phyloP scores from a whole-genome alignment of 768 basidiomycete species.

The Hortiboletus campestris region DNA sequence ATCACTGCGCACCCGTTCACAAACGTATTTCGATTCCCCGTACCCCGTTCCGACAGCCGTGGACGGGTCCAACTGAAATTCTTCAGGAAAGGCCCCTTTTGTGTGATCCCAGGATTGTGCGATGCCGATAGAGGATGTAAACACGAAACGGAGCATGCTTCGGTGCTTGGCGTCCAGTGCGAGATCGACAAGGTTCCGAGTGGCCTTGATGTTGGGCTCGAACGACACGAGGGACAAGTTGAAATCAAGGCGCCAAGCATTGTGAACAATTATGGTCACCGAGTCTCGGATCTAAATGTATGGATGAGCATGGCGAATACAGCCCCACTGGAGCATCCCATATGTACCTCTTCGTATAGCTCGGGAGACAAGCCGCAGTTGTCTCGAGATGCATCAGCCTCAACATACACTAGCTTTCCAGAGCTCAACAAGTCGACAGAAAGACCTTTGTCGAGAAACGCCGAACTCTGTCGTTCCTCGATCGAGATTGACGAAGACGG shows the following conservation, averaged over 20 bases:
- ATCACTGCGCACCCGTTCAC: not conserved
- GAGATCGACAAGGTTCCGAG: not conserved
- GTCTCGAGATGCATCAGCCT: slow-evolving; percentile 34
- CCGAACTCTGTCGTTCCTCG: slow-evolving; percentile 29
- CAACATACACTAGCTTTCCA: slow-evolving; percentile 35
- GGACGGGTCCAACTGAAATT: not conserved
- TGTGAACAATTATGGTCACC: slow-evolving; percentile 31
- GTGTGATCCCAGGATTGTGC: not conserved
- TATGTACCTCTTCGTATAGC: slow-evolving; percentile 31
- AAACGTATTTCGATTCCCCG: not conserved
- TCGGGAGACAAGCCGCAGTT: slow-evolving; percentile 28
- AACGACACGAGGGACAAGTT: slow-evolving; percentile 15
- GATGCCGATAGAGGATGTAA: not conserved
- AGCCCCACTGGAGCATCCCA: too few relatives aligned
- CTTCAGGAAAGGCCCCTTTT: not conserved
- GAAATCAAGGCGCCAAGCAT: slow-evolving; percentile 36
- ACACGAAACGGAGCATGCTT: not conserved
- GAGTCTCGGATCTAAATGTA: slow-evolving; percentile 12
- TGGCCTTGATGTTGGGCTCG: slow-evolving; percentile 16
- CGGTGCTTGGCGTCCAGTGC: not conserved
- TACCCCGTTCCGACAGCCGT: not conserved
- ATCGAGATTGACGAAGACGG: not conserved
- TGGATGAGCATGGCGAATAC: not conserved
- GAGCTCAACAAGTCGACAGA: slow-evolving; percentile 28
- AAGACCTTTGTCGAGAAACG: slow-evolving; percentile 36